Conservation (phyloP, 2,329 filamentous ascomycete genomes). For the Westerdykella sp. region DNA sequence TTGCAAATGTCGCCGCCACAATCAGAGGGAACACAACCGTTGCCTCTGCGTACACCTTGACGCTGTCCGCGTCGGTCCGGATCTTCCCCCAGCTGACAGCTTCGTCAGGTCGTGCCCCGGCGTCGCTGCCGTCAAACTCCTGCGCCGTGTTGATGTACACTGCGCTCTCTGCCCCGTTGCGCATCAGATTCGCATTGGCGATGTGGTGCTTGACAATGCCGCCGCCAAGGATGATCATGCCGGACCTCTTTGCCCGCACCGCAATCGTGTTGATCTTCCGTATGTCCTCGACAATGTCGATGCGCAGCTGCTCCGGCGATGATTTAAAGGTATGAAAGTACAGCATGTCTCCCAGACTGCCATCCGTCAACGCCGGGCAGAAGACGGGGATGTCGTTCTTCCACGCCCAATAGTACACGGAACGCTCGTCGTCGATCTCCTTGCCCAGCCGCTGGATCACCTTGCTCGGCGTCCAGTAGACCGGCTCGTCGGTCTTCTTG, state of each 20-base stretch:
- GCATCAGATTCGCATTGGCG: conserved; percentile 94
- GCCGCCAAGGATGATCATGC: conserved; percentile 93
- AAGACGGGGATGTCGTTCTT: conserved; percentile 97
- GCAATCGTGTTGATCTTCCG: conserved; percentile 87
- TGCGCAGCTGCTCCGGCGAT: conserved; percentile 70
- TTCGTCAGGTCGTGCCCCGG: conserved; percentile 89
- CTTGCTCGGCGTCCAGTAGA: conserved; percentile 91
- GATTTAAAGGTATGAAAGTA: conserved; percentile 97
- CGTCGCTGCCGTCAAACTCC: conserved; percentile 96
- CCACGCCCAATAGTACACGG: conserved; percentile 95
- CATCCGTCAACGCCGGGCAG: conserved; percentile 91
- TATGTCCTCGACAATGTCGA: conserved; percentile 93
- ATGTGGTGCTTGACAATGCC: conserved; percentile 98
- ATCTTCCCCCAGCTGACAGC: conserved; percentile 99
- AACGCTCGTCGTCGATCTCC: conserved; percentile 88
- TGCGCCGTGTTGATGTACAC: conserved; percentile 98
- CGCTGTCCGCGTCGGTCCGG: conserved; percentile 76
- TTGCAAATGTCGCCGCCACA: conserved; percentile 61
- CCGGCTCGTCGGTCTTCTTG: conserved; percentile 58
- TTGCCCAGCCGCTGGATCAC: conserved; percentile 83
- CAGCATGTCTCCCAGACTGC: conserved; percentile 93
- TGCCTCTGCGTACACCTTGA: conserved; percentile 72
- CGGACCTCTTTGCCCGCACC: conserved; percentile 76
- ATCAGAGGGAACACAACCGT: conserved; percentile 63
- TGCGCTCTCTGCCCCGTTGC: conserved; percentile 92